Conservation (phyloP, 805 yeast genomes). For the Grigorovia transvaalensis region DNA sequence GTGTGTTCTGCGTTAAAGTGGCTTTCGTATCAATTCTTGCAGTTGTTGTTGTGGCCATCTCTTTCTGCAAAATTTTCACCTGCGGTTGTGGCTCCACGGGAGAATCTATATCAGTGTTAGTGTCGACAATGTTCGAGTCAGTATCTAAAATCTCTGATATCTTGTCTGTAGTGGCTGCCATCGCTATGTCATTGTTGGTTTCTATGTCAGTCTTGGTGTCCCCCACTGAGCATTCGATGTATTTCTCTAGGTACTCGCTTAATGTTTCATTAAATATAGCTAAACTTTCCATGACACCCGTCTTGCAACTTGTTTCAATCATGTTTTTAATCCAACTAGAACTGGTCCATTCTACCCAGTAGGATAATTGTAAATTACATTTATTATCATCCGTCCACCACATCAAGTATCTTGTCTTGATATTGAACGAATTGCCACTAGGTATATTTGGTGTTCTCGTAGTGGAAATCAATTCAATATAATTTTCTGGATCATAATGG, state of each 20-base stretch:
- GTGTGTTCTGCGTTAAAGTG: not conserved
- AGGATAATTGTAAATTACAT: constrained; percentile 42
- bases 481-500: constrained; percentile 37
- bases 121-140: not conserved
- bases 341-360: constrained; percentile 76
- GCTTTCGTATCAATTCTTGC: not conserved
- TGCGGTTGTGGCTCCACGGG: not conserved
- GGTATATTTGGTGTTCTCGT: constrained; percentile 89
- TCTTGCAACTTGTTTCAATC: constrained; percentile 68
- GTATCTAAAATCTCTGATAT: not conserved
- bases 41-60: not conserved
- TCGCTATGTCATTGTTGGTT: too few species aligned
- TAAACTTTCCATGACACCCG: constrained; percentile 63
- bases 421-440: constrained; percentile 68
- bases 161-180: not conserved
- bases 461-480: constrained; percentile 48
- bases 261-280: constrained; percentile 31
- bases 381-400: constrained; percentile 63
- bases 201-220: not conserved
- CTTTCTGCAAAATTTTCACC: not conserved
- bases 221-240: constrained; percentile 2
- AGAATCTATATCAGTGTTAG: too few species aligned
- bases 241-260: constrained; percentile 13
- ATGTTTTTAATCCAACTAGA: constrained; percentile 83
- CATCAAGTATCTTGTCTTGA: constrained; percentile 57